Percentiles rank a stretch among this genome's conserved stretches.
These are phyloP conservation scores for Spinellus fusiger DNA, from an alignment of 192 early-diverging fungal species.

Conservation along the genomic window DNA sequence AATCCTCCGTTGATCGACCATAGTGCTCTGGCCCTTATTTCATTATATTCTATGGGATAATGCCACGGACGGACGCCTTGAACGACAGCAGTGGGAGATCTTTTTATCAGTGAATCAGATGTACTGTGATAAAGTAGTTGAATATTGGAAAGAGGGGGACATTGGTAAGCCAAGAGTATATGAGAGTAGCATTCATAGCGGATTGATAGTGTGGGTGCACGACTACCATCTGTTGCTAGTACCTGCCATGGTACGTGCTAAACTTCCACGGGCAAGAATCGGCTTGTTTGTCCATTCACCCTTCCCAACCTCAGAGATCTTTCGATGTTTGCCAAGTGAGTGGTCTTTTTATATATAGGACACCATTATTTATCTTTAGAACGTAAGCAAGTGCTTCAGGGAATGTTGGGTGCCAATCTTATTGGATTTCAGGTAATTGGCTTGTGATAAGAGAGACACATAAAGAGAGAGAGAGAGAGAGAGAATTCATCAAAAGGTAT, in stretches of 20 bases:
- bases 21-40: slow-evolving; percentile 91
- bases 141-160: slow-evolving; percentile 71
- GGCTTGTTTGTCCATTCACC: slow-evolving; percentile 96
- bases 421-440: slow-evolving; percentile 92
- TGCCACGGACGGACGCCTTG: slow-evolving; percentile 60
- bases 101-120: slow-evolving; percentile 76
- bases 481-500: neutral
- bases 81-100: slow-evolving; percentile 64
- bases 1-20: neutral
- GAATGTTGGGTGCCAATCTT: slow-evolving; percentile 85
- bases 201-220: slow-evolving; percentile 69
- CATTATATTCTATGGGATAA: slow-evolving; percentile 90
- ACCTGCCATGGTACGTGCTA: slow-evolving; percentile 75
- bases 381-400: slow-evolving; percentile 77
- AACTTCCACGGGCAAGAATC: slow-evolving; percentile 76
- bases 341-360: neutral
- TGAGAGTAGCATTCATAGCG: neutral
- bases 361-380: slow-evolving; percentile 28
- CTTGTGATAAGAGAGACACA: too few relatives aligned
- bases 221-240: slow-evolving; percentile 95
- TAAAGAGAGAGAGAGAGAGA: neutral
- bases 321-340: slow-evolving; percentile 79
- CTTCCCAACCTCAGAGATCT: slow-evolving; percentile 93
- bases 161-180: slow-evolving; percentile 45
- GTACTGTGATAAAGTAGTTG: slow-evolving; percentile 69